Conservation (phyloP, 129 eudicot genomes). For the Daucus carota region DNA sequence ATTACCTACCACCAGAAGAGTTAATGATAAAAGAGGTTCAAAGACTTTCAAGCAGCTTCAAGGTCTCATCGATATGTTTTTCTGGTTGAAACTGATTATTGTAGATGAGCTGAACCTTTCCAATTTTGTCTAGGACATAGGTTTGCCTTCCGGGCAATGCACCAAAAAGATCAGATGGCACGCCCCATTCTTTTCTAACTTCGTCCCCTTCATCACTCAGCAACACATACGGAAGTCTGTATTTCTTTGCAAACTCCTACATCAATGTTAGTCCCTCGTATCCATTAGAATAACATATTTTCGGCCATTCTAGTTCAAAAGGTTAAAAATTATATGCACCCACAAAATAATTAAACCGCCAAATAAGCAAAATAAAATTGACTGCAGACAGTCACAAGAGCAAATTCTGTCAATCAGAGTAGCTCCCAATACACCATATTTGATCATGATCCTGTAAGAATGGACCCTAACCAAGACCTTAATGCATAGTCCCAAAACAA, state of each 20-base stretch:
- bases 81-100: conserved; percentile 99
- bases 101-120: conserved; percentile 83
- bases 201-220: conserved; percentile 89
- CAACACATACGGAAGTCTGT: conserved; percentile 82
- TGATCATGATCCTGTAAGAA: background rate
- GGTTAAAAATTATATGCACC: background rate
- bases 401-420: background rate
- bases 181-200: conserved; percentile 97
- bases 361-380: background rate
- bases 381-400: background rate
- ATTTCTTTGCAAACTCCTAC: conserved; percentile 82
- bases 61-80: conserved; percentile 95
- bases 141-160: conserved; percentile 92
- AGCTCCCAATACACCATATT: background rate
- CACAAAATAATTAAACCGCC: background rate
- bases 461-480: background rate
- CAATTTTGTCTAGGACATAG: conserved; percentile 85
- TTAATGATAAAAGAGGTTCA: too few relatives aligned
- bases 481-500: background rate
- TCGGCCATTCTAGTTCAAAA: background rate
- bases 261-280: conserved; percentile 1
- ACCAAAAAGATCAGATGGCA: conserved; percentile 94
- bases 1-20: background rate
- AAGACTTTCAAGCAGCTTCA: conserved; percentile 75
- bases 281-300: background rate